A percentile compares a stretch with the other conserved stretches of the same genome.
Evolutionary conservation across 495 filamentous ascomycete genomes (phyloP).

Genomic region (Aspergillus heteromorphus): DNA sequence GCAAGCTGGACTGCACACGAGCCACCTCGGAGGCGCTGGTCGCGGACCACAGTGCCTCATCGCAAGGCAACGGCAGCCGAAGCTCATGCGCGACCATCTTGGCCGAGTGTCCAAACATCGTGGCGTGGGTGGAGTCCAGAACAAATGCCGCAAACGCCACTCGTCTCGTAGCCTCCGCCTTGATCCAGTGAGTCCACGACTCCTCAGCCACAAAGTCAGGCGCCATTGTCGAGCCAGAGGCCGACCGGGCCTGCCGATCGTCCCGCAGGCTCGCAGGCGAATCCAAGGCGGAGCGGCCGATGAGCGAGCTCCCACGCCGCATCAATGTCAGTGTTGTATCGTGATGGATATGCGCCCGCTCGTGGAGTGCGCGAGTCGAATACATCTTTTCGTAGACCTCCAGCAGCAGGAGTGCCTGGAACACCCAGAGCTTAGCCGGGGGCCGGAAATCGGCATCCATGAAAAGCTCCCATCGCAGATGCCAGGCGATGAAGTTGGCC

Average conservation of each 20-base stretch:
- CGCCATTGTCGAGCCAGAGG: slow-evolving; percentile 55
- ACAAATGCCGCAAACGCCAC: slow-evolving; percentile 94
- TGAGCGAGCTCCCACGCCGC: slow-evolving; percentile 86
- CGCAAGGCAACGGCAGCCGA: slow-evolving; percentile 85
- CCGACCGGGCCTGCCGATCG: slow-evolving; percentile 43
- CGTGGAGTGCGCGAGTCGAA: slow-evolving; percentile 83
- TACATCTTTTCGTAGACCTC: slow-evolving; percentile 98
- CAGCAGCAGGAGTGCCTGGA: slow-evolving; percentile 83
- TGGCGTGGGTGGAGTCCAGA: slow-evolving; percentile 92
- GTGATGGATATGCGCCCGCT: slow-evolving; percentile 95
- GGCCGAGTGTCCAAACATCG: slow-evolving; percentile 96
- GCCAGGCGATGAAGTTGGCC: slow-evolving; percentile 83
- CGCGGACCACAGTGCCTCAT: slow-evolving; percentile 90
- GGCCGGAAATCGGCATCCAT: slow-evolving; percentile 87
- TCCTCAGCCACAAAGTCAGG: slow-evolving; percentile 69
- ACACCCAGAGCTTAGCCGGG: slow-evolving; percentile 95
- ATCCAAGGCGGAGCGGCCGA: slow-evolving; percentile 82
- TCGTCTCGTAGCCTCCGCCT: slow-evolving; percentile 82
- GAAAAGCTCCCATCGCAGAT: slow-evolving; percentile 88
- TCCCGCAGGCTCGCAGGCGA: slow-evolving; percentile 79
- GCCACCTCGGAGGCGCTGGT: slow-evolving; percentile 84
- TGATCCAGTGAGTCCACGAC: slow-evolving; percentile 97
- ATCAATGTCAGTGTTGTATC: slow-evolving; percentile 93
- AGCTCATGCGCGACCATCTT: slow-evolving; percentile 98
- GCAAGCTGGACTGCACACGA: slow-evolving; percentile 74